phyloP scores from a whole-genome alignment of 495 filamentous ascomycete genomes.

The Penicillium tannophilum region DNA sequence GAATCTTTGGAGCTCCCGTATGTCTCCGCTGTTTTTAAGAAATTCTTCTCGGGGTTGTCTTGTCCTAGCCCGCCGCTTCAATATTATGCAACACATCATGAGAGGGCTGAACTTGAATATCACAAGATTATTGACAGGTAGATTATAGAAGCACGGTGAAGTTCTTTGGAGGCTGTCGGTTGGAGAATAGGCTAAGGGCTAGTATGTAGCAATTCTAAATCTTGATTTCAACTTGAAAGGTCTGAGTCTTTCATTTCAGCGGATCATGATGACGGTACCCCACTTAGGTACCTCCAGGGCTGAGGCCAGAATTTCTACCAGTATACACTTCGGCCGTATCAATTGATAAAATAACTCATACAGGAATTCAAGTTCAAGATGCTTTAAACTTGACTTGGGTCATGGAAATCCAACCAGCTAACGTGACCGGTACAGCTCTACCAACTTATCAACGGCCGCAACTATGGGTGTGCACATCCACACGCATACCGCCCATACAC shows the following conservation, averaged over 20 bases:
- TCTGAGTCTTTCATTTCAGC: slow-evolving; percentile 1
- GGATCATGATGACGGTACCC: slow-evolving; percentile 6
- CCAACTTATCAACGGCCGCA: too few species aligned
- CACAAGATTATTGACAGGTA: slow-evolving; percentile 4
- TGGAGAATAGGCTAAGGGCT: slow-evolving; percentile 6
- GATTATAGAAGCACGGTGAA: slow-evolving; percentile 1
- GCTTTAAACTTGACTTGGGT: too few species aligned
- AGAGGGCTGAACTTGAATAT: slow-evolving; percentile 8
- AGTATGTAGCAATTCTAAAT: slow-evolving; percentile 8
- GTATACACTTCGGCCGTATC: slow-evolving; percentile 6
- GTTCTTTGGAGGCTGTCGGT: slow-evolving; percentile 5
- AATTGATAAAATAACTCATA: slow-evolving; percentile 4
- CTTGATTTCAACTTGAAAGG: slow-evolving; percentile 7
- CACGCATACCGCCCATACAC: too few species aligned
- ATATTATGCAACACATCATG: slow-evolving; percentile 4
- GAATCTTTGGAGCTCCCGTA: not conserved
- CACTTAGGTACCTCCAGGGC: slow-evolving; percentile 6
- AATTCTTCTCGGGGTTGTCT: slow-evolving; percentile 5
- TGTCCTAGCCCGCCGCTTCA: slow-evolving; percentile 3
- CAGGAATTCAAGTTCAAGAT: too few species aligned
- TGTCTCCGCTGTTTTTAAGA: slow-evolving; percentile 8
- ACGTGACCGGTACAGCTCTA: too few species aligned
- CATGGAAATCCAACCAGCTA: too few species aligned
- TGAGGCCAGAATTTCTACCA: slow-evolving; percentile 4
- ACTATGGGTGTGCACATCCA: too few species aligned